Percentiles rank a stretch among this genome's conserved stretches.
Evolutionary conservation across 139 green algal species (phyloP).

Genomic region (Zygnema cylindricum): DNA sequence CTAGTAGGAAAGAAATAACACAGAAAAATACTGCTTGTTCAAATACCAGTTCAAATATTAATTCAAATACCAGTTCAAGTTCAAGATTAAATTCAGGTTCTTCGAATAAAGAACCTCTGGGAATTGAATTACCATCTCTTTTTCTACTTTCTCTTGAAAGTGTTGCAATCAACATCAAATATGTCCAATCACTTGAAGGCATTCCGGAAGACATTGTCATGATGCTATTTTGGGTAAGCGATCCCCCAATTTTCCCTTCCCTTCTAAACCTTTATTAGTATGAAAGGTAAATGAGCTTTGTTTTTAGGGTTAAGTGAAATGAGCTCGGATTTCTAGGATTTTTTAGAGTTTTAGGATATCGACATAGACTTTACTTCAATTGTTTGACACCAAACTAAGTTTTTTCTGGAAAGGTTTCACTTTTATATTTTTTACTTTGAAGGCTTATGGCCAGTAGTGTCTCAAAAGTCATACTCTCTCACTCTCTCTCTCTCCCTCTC

Average conservation of each 20-base stretch:
- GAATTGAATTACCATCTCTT: neutral
- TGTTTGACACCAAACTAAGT: neutral
- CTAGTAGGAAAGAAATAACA: neutral
- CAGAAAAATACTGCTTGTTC: neutral
- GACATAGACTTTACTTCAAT: neutral
- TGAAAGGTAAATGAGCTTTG: neutral
- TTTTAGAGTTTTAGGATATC: neutral
- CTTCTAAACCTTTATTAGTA: neutral
- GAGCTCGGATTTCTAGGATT: neutral
- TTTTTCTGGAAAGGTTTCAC: neutral
- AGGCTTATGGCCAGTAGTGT: no score
- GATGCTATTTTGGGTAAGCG: constrained; percentile 23
- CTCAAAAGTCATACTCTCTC: no score
- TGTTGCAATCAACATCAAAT: neutral
- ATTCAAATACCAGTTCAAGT: constrained; percentile 3
- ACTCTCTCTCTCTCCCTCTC: no score
- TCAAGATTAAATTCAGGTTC: neutral
- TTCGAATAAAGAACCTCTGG: neutral
- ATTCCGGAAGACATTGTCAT: constrained; percentile 16
- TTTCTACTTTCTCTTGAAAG: neutral
- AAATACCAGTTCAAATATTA: neutral
- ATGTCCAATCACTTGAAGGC: constrained; percentile 16
- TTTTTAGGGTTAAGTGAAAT: neutral
- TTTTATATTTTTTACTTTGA: no score
- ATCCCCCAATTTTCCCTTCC: neutral